These are phyloP conservation scores for Onygena corvina DNA, from an alignment of 2,329 filamentous ascomycete species.

Conservation along the genomic window DNA sequence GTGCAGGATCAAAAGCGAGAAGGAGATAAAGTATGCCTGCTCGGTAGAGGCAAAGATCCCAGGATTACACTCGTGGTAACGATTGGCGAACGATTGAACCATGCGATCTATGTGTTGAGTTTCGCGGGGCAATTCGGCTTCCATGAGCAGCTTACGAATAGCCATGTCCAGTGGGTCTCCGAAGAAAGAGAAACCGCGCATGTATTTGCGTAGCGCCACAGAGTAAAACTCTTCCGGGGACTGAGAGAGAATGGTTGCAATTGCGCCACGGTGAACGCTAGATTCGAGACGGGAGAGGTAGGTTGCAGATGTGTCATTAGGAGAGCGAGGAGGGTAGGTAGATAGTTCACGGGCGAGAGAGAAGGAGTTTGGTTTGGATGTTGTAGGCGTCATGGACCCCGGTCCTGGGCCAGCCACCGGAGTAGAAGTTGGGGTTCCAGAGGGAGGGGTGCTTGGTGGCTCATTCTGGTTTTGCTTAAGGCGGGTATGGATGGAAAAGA, in stretches of 20 bases:
- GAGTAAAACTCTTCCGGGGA: conserved; percentile 72
- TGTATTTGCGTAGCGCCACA: conserved; percentile 81
- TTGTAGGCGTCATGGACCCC: conserved; percentile 56
- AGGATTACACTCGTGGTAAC: conserved; percentile 96
- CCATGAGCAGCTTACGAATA: conserved; percentile 87
- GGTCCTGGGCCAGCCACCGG: not conserved
- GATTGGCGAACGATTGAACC: conserved; percentile 84
- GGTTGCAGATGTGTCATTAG: conserved; percentile 79
- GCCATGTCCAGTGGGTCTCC: conserved; percentile 98
- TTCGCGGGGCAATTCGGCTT: conserved; percentile 89
- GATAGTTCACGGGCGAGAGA: conserved; percentile 59
- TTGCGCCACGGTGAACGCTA: conserved; percentile 63
- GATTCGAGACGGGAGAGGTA: conserved; percentile 79
- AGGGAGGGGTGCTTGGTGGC: conserved; percentile 38
- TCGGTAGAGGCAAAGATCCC: conserved; percentile 84
- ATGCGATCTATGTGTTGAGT: conserved; percentile 96
- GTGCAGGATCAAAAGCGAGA: conserved; percentile 89
- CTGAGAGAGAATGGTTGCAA: conserved; percentile 76
- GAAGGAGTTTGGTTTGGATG: conserved; percentile 73
- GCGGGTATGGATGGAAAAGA: conserved; percentile 63
- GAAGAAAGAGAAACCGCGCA: conserved; percentile 89
- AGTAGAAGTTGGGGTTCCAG: conserved; percentile 42
- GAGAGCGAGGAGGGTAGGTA: conserved; percentile 55
- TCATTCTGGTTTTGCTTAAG: conserved; percentile 68
- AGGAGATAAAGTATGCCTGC: conserved; percentile 96